These are phyloP conservation scores for Corchorus capsularis DNA, from an alignment of 345 rosid species.

Conservation along the genomic window DNA sequence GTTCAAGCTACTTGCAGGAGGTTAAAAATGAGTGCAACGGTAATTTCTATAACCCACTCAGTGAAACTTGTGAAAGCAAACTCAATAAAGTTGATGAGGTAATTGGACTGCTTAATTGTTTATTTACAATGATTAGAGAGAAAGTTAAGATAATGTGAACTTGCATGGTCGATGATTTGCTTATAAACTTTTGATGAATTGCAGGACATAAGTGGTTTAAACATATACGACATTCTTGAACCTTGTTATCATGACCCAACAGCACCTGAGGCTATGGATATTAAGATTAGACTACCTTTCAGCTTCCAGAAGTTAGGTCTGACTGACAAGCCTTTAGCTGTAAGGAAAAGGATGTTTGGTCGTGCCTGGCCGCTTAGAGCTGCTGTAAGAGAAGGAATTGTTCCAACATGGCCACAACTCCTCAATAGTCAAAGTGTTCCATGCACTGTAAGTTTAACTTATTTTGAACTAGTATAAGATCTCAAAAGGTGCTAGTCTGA, in stretches of 20 bases:
- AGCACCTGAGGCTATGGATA: constrained; percentile 17
- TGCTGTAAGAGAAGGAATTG: constrained; percentile 74
- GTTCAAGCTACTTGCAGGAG: constrained; percentile 48
- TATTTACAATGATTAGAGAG: constrained; percentile 13
- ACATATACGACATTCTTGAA: constrained; percentile 82
- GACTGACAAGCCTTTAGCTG: constrained; percentile 67
- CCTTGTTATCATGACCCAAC: constrained; percentile 64
- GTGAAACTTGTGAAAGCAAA: constrained; percentile 33
- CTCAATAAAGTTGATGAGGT: constrained; percentile 60
- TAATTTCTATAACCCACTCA: constrained; percentile 41
- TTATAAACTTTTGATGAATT: constrained; percentile 20
- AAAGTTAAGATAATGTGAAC: constrained; percentile 1
- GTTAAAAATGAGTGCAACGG: constrained; percentile 56
- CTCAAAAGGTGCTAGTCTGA: too few species aligned
- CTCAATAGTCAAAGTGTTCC: constrained; percentile 39
- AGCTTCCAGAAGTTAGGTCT: constrained; percentile 63
- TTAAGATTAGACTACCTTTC: constrained; percentile 52
- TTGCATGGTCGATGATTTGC: neutral
- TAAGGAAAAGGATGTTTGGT: constrained; percentile 82
- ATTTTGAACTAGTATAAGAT: neutral
- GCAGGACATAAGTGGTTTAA: constrained; percentile 56
- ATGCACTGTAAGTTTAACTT: constrained; percentile 62
- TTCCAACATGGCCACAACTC: constrained; percentile 90
- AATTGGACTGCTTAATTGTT: constrained; percentile 15
- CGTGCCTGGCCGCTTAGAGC: constrained; percentile 92